A percentile compares a stretch with the other conserved stretches of the same genome.
Conservation (phyloP, 495 filamentous ascomycete species). For the Cairneyella variabilis region DNA sequence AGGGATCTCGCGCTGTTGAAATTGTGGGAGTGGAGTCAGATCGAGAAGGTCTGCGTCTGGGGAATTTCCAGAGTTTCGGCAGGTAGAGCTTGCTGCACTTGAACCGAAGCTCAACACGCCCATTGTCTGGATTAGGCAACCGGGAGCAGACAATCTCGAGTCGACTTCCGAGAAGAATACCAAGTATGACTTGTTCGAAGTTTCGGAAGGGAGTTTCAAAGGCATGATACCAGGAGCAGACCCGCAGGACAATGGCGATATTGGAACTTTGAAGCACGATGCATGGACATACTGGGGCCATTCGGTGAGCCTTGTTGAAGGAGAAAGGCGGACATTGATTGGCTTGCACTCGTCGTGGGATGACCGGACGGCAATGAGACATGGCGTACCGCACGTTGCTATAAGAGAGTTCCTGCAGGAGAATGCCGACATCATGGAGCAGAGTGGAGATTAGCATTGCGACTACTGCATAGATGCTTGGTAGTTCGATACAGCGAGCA, state of each 20-base stretch:
- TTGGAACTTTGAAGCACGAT: conserved; percentile 40
- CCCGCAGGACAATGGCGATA: conserved; percentile 37
- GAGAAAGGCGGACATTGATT: conserved; percentile 28
- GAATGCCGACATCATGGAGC: neutral
- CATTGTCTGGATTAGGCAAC: conserved; percentile 33
- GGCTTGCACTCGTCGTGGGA: conserved; percentile 44
- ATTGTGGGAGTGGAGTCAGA: neutral
- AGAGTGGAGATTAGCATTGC: no score
- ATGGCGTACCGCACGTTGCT: conserved; percentile 34
- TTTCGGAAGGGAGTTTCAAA: conserved; percentile 31
- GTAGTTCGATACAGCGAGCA: no score
- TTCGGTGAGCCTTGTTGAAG: conserved; percentile 32
- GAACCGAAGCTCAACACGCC: neutral
- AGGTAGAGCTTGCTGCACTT: neutral
- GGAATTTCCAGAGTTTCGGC: neutral
- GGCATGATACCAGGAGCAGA: conserved; percentile 33
- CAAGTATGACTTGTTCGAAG: conserved; percentile 35
- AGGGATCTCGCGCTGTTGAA: conserved; percentile 37
- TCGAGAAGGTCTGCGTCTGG: neutral
- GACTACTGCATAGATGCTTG: no score
- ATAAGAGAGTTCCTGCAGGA: conserved; percentile 13
- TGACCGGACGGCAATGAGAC: conserved; percentile 37
- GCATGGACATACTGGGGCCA: conserved; percentile 49
- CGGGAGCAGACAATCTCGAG: conserved; percentile 38
- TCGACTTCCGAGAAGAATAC: conserved; percentile 25